Base-by-base conservation (phyloP, 2,329 filamentous ascomycete genomes). In the Ascochyta rabiei region DNA sequence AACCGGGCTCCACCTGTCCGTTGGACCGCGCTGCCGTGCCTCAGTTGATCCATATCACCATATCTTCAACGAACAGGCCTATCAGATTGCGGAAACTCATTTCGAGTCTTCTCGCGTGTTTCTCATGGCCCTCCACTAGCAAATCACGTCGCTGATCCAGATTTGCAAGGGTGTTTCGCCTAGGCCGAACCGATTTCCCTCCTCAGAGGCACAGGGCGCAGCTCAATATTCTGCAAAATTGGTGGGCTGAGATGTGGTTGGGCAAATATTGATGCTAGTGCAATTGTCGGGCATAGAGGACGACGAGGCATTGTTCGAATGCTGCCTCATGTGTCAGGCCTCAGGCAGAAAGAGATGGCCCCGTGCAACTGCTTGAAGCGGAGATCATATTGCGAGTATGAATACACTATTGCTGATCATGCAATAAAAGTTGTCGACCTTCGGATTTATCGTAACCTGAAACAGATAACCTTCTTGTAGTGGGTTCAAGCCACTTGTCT, bases 171-270 rank as follows among this genome's bases (percentile, higher is more conserved):
- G 24, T 48, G 41, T 10, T 10, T 34, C 52, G 40, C 47, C 24
- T 48, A 38, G 34, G 34, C 43, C 33, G 43, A 41, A 48, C 19
- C 44, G 47, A 43, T 42, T 47, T 42, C 38, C 35, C 43, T 38
- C 43, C 53, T 38, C 15, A 30, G 34, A 24, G 9, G 28, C 46
- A 42, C 28, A 15, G 13, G 28, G 28, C 12, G 28, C 28, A 30
- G 12, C 28, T 30, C 28, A 3, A 30, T 30, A 10, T 30, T 28
- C 13, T 30, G 28, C 18, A 33, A 7, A 23, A 28, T n/a, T 40
- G 15, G 23, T 26, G 31, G 68, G 68, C 68, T 72, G 69, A 67
- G n/a, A 23, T 55, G 33, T 63, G 62, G 61, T 69, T 70, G 61
- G 69, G 41, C 41, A 43, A 49, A 50, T 42, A 13, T 30, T 38